phyloP scores from a whole-genome alignment of 352 stramenopile species.

The Aphanomyces stellatus region DNA sequence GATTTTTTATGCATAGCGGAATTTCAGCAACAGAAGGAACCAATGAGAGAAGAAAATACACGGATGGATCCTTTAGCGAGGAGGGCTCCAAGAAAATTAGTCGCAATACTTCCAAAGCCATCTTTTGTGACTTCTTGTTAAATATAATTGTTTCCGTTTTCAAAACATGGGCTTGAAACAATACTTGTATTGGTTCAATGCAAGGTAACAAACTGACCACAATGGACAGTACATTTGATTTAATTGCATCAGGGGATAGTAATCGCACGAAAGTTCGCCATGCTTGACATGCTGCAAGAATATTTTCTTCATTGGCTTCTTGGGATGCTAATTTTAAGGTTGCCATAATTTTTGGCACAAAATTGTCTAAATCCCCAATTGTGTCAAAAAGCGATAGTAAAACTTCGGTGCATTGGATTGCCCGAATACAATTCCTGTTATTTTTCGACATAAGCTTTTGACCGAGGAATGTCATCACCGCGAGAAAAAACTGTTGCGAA shows the following conservation, averaged over 20 bases:
- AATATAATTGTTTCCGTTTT: not conserved
- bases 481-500: conserved; percentile 68
- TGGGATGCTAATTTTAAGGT: conserved; percentile 70
- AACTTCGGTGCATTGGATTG: conserved; percentile 63
- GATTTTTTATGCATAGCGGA: not conserved
- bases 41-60: not conserved
- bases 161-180: conserved; percentile 3
- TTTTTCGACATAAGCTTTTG: conserved; percentile 45
- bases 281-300: conserved; percentile 35
- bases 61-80: not conserved
- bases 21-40: not conserved
- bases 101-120: conserved; percentile 50
- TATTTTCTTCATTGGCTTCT: conserved; percentile 25
- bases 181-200: conserved; percentile 26
- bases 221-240: conserved; percentile 79
- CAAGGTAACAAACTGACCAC: conserved; percentile 80
- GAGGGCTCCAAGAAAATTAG: not conserved
- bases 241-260: conserved; percentile 68
- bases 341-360: conserved; percentile 85
- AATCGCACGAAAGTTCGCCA: conserved; percentile 77
- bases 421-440: conserved; percentile 37
- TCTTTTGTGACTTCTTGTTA: not conserved
- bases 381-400: conserved; percentile 58
- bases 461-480: conserved; percentile 73
- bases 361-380: conserved; percentile 59